phyloP scores from a whole-genome alignment of 2,329 filamentous ascomycete species.

The Aspergillus quadricinctus region DNA sequence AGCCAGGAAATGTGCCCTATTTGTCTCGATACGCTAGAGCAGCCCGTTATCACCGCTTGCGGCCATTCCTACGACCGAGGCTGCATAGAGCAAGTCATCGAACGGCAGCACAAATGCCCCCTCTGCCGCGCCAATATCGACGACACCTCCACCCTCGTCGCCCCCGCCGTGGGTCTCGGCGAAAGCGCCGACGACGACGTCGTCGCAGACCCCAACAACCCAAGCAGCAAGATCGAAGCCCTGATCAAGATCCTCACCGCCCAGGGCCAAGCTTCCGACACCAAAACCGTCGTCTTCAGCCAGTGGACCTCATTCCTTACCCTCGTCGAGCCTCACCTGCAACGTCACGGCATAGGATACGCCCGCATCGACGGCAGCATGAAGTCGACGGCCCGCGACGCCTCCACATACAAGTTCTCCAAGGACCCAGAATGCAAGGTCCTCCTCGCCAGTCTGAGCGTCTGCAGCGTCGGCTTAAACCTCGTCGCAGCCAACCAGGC shows the following conservation, averaged over 20 bases:
- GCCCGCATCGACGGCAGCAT: conserved; percentile 78
- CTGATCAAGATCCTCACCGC: conserved; percentile 71
- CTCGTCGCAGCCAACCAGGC: conserved; percentile 83
- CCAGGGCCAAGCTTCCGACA: conserved; percentile 57
- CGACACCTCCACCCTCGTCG: conserved; percentile 58
- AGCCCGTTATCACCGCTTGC: conserved; percentile 79
- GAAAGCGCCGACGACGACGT: conserved; percentile 45
- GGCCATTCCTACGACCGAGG: conserved; percentile 72
- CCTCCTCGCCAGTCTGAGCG: conserved; percentile 75
- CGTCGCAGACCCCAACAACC: conserved; percentile 58
- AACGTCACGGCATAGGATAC: conserved; percentile 57
- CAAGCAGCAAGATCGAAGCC: conserved; percentile 78
- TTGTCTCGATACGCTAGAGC: conserved; percentile 67
- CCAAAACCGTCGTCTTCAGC: conserved; percentile 78
- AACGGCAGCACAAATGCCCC: conserved; percentile 74
- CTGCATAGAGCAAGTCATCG: conserved; percentile 72
- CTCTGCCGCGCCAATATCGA: conserved; percentile 71
- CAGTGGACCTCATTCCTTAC: conserved; percentile 79
- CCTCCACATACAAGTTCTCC: conserved; percentile 64
- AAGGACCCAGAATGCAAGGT: conserved; percentile 64
- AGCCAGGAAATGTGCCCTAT: conserved; percentile 78
- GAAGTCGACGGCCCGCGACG: conserved; percentile 65
- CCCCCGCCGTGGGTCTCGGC: conserved; percentile 57
- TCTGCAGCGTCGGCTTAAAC: conserved; percentile 82
- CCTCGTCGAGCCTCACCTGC: conserved; percentile 66